Percentiles rank a stretch among this genome's conserved stretches.
These are phyloP conservation scores for Solanum arcanum DNA, from an alignment of 257 asterid species.

Conservation along the genomic window DNA sequence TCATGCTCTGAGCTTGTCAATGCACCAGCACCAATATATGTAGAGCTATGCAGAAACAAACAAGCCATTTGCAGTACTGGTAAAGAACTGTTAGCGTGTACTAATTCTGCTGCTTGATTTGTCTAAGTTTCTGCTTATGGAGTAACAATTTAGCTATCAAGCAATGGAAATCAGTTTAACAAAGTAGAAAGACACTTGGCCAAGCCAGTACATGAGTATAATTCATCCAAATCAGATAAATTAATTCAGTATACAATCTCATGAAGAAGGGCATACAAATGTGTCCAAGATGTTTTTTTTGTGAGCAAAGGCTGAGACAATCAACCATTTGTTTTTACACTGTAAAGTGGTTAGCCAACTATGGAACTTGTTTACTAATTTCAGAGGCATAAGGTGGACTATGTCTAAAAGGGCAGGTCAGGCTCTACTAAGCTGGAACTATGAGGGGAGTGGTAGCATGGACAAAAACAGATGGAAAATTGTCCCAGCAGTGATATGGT, in stretches of 20 bases:
- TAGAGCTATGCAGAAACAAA: neutral
- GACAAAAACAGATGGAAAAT: no score
- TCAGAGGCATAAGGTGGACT: no score
- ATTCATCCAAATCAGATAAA: neutral
- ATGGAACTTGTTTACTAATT: no score
- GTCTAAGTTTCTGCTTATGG: neutral
- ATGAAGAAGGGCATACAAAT: no score
- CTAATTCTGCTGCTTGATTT: neutral
- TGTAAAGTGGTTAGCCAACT: no score
- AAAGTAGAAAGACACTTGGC: neutral
- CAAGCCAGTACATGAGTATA: neutral
- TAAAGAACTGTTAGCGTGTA: neutral
- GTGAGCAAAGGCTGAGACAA: no score
- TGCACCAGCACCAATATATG: neutral
- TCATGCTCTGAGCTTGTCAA: neutral
- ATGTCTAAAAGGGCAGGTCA: no score
- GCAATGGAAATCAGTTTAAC: neutral
- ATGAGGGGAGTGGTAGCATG: no score
- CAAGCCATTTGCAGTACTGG: neutral
- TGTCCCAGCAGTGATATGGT: no score
- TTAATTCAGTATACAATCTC: neutral
- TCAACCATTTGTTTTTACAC: no score
- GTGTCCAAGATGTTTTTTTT: no score
- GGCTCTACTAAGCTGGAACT: no score
- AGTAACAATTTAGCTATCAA: neutral